Evolutionary conservation across 2,329 filamentous ascomycete species (phyloP), one percentile per base, ranked within the genome.

Genomic region (Botrytis tulipae): DNA sequence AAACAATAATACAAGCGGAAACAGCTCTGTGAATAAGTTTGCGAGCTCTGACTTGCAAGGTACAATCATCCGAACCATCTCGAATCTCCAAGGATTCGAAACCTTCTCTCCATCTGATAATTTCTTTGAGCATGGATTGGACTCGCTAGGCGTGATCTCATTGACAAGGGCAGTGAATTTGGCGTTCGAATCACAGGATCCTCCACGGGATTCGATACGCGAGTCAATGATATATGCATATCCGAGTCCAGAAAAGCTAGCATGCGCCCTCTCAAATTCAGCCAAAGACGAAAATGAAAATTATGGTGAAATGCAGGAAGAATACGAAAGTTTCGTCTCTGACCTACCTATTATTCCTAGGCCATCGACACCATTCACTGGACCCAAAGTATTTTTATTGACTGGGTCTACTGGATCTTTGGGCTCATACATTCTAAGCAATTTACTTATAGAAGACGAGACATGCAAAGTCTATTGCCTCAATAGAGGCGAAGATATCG

Each of bases 331-430:
- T 12, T 71, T 48, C 32, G 3, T 29, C n/a, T 32, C 54, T 16
- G 70, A 71, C 35, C n/a, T 71, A 29, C 60, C 70, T n/a, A 57
- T 71, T 12, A 40, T 66, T 40, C 35, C 60, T 57, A 60, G 35
- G 16, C 44, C 70, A 25, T 18, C 7, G 3, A 35, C 2, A 40
- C 18, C 18, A 18, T 9, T 32, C 18, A 32, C 35, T 42, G 70
- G 57, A 9, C 6, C 44, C 1, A 71, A 35, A 25, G 46, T 51
- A 9, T 65, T 82, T 14, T 73, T 85, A 22, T 76, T 87, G 29
- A 87, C 85, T 0, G 86, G 84, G 18, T 85, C 83, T 4, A 87
- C 86, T 0, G 86, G 86, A 10, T 84, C 83, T 14, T 75, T 87
- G 25, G 86, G 86, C 0, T 84, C 82, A 7, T 86, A 86, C 75